Percentiles rank a stretch among this genome's conserved stretches.
phyloP scores from a whole-genome alignment of 176 grass and related monocot genomes.

The Microstegium vimineum region DNA sequence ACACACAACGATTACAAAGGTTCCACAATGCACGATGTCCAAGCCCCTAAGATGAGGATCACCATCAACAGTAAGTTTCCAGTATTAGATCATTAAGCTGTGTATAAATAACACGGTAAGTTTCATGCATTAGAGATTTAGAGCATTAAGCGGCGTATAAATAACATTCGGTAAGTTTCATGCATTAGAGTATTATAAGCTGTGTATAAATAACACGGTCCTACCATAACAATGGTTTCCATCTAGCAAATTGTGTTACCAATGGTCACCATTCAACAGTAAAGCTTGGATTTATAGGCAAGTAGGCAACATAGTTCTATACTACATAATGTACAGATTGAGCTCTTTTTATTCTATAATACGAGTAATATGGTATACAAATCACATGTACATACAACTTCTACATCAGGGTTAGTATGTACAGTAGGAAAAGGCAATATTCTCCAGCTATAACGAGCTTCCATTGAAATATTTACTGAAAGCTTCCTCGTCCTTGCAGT shows the following conservation, averaged over 20 bases:
- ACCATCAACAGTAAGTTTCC: not conserved
- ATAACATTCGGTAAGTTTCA: too few relatives aligned
- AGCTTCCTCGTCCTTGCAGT: conserved; percentile 74
- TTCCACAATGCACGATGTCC: not conserved
- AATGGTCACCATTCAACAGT: not conserved
- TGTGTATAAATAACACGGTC: not conserved
- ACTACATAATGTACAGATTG: conserved; percentile 17
- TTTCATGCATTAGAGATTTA: too few relatives aligned
- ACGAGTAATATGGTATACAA: conserved; percentile 10
- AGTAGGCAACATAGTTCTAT: not conserved
- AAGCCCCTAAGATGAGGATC: not conserved
- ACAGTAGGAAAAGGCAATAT: not conserved
- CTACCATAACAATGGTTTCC: not conserved
- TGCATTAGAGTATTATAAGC: not conserved
- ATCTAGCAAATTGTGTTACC: not conserved
- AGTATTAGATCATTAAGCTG: too few relatives aligned
- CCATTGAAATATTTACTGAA: conserved; percentile 75
- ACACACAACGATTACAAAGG: not conserved
- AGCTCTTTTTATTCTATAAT: not conserved
- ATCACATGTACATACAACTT: conserved; percentile 41
- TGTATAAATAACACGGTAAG: too few relatives aligned
- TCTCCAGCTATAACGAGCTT: conserved; percentile 26
- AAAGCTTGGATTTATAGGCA: not conserved
- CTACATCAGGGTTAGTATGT: conserved; percentile 14
- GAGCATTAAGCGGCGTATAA: too few relatives aligned